A percentile compares a stretch with the other conserved stretches of the same genome.
Evolutionary conservation across 441 rosid species (phyloP).

Genomic region (Pelargonium citronellum): DNA sequence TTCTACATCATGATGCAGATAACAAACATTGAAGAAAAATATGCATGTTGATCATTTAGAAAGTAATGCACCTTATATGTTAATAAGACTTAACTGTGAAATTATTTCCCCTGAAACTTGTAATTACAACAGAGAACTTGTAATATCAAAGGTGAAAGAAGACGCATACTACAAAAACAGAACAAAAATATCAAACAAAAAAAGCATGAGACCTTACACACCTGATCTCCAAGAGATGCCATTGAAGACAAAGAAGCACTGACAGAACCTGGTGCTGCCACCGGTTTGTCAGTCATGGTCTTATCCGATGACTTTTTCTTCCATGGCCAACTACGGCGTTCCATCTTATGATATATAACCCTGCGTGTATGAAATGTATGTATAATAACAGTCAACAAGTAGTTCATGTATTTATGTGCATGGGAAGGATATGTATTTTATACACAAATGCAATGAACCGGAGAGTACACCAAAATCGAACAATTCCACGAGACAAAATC

Average conservation of each 20-base stretch:
- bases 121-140: no score
- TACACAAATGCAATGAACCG: no score
- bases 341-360: not conserved
- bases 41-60: not conserved
- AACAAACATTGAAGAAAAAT: not conserved
- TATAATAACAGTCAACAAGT: no score
- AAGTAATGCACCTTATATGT: not conserved
- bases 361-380: not conserved
- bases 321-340: slow-evolving; percentile 8
- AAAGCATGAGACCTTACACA: slow-evolving; percentile 1
- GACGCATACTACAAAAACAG: no score
- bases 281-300: not conserved
- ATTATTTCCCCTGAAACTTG: no score
- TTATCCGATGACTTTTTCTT: slow-evolving; percentile 5
- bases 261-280: not conserved
- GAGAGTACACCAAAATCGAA: no score
- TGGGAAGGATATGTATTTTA: not conserved
- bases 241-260: not conserved
- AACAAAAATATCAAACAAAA: no score
- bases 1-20: not conserved
- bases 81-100: not conserved
- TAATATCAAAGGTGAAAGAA: no score
- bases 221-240: slow-evolving; percentile 8
- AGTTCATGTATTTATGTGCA: not conserved
- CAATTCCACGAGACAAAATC: no score